Evolutionary conservation across 176 grass and related monocot genomes (phyloP), one percentile per base, ranked within the genome.

Genomic region (Tillandsia fasciculata): DNA sequence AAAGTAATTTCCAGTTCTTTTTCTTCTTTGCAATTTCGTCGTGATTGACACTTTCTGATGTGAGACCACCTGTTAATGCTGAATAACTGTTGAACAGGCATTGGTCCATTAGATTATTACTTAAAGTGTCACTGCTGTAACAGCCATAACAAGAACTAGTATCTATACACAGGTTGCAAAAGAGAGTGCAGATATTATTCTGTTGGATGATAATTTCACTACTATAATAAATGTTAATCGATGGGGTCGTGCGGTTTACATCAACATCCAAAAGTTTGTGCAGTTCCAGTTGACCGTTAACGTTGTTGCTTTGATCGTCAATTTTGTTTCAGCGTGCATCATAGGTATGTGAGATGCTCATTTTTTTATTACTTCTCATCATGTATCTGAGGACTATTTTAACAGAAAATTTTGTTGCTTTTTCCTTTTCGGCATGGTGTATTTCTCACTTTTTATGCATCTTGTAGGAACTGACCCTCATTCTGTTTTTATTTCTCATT

Each of bases 391-490:
- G n/a, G 56, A 20, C 9, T 61, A 14, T 61, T 14, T 18, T 20
- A 61, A 61, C 8, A 18, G 10, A 61, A 8, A 18, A 23, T 29
- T 61, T 61, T 61, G 1, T 22, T 61, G 2, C 56, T 2, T 18
- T n/a, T 18, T n/a, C 6, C 56, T 7, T 18, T n/a, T 18, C 17
- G 9, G n/a, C 56, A 61, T 9, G 4, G 52, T 28, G 29, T 12
- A 49, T n/a, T 7, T 26, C 26, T 11, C 5, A 26, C 48, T 5
- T 69, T 77, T 59, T 49, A 17, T 54, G 13, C 50, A 64, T 76
- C 11, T 77, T 64, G 7, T 75, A 92, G 92, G 92, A 11, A 89
- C 59, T 51, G 78, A 88, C 80, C 92, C 92, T 57, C 88, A 91
- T 9, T 91, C 92, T 50, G 86, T 88, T 11, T 88, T 96, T 59